Evolutionary conservation across 257 asterid genomes (phyloP), one percentile per base, ranked within the genome.

Genomic region (Scutellaria minor): DNA sequence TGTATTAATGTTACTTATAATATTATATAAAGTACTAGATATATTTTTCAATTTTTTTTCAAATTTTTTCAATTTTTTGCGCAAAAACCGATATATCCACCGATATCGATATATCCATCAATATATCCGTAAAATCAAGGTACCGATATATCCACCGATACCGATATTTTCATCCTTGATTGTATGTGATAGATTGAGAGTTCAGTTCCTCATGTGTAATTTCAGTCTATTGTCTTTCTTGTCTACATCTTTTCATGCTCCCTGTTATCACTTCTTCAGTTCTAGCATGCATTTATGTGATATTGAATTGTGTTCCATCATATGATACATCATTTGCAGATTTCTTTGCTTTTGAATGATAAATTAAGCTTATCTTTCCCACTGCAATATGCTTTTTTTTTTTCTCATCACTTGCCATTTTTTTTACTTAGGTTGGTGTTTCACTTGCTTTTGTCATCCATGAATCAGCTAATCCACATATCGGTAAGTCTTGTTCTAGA

Each of bases 371-470:
- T 60, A 52, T 71, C 64, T 65, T 47, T 70, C 52, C 47, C 53
- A 50, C 41, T 65, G 55, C 66, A 68, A 40, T 62, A 14, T 55
- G 12, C 37, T 62, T 24, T 39, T 51, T 41, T 41, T 9, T 31
- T 37, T 35, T 60, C 70, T 71, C 63, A 68, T 71, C 77, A 68
- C 77, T 80, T 70, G 57, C 24, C 71, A 46, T 70, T 68, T 60
- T 60, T 69, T 80, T 74, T 79, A 50, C 60, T 18, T 46, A 94
- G 99, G 99, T 94, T 78, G 99, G 99, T 59, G 95, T 81, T 74
- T 94, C 98, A 35, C 96, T 94, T 83, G 99, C 99, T 83, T 94
- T 94, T 88, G 99, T 94, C 79, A 90, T 94, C 81, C 99, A 94
- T 64, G 99, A 94, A 90, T 94, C 99, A 64, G 99, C 99, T 64